Percentiles rank a stretch among this genome's conserved stretches.
phyloP scores from a whole-genome alignment of 768 basidiomycete genomes.

The Leccinum sublutescens region DNA sequence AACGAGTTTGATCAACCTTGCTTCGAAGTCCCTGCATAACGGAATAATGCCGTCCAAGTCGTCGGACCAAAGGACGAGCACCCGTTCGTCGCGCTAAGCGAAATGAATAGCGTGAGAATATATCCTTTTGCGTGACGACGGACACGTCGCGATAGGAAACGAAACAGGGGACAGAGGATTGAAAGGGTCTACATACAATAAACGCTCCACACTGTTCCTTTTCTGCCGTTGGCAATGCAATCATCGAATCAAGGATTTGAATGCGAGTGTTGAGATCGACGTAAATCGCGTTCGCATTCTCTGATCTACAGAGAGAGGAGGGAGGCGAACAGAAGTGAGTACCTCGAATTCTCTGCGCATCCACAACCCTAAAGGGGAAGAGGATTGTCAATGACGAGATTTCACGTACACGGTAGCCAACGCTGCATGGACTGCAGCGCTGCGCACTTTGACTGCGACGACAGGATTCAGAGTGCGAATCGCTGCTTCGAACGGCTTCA shows the following conservation, averaged over 20 bases:
- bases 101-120: constrained; percentile 1
- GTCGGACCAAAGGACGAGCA: constrained; percentile 84
- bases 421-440: constrained; percentile 78
- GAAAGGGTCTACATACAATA: constrained; percentile 47
- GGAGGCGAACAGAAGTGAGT: not conserved
- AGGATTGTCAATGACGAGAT: not conserved
- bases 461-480: constrained; percentile 75
- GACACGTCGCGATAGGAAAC: not conserved
- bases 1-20: constrained; percentile 77
- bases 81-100: constrained; percentile 73
- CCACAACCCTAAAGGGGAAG: not conserved
- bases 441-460: constrained; percentile 79
- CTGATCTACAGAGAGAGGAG: constrained; percentile 39
- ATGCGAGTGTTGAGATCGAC: constrained; percentile 82
- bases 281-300: constrained; percentile 60
- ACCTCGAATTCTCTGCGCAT: not conserved
- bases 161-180: not conserved
- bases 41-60: constrained; percentile 78
- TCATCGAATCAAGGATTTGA: constrained; percentile 75
- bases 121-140: not conserved
- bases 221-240: constrained; percentile 68
- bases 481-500: constrained; percentile 81
- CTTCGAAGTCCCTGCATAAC: constrained; percentile 68
- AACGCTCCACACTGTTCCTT: constrained; percentile 93
- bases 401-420: constrained; percentile 61